Conservation (phyloP, 1,139 yeast genomes). For the Blastobotrys petasosporus region DNA sequence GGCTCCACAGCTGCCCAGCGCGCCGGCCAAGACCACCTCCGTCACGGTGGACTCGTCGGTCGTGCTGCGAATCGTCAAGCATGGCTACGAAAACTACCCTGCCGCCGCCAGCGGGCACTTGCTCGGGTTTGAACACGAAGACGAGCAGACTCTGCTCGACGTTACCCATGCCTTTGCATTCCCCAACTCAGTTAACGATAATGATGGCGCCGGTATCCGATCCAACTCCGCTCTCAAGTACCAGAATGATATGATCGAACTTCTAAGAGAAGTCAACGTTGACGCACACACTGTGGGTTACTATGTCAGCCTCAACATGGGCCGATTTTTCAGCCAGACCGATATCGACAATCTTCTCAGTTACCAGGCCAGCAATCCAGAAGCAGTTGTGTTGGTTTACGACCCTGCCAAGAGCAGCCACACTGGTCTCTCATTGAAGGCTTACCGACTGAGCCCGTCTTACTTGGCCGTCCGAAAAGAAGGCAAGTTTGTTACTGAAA, state of each 20-base stretch:
- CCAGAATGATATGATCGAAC: slow-evolving; percentile 62
- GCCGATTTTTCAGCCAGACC: slow-evolving; percentile 56
- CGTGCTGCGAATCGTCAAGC: slow-evolving; percentile 65
- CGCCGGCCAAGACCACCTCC: slow-evolving; percentile 22
- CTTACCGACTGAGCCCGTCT: slow-evolving; percentile 59
- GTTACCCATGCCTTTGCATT: slow-evolving; percentile 58
- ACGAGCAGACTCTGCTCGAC: slow-evolving; percentile 46
- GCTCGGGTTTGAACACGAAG: slow-evolving; percentile 57
- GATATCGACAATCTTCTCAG: slow-evolving; percentile 62
- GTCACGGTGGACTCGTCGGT: slow-evolving; percentile 40
- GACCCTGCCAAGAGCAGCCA: slow-evolving; percentile 64
- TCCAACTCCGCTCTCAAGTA: slow-evolving; percentile 60
- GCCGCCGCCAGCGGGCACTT: slow-evolving; percentile 68
- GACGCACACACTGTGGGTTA: slow-evolving; percentile 78
- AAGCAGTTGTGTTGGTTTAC: slow-evolving; percentile 62
- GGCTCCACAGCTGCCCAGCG: slow-evolving; percentile 14
- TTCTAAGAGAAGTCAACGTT: slow-evolving; percentile 56
- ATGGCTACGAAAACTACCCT: slow-evolving; percentile 65
- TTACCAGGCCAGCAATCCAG: slow-evolving; percentile 57
- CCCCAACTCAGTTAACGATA: slow-evolving; percentile 45
- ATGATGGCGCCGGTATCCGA: slow-evolving; percentile 36
- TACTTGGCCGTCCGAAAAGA: slow-evolving; percentile 49
- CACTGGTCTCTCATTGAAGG: slow-evolving; percentile 55
- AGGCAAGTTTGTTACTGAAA: slow-evolving; percentile 58
- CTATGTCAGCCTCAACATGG: slow-evolving; percentile 68